phyloP scores from a whole-genome alignment of 331 rosid species.

The Malus hybrid region DNA sequence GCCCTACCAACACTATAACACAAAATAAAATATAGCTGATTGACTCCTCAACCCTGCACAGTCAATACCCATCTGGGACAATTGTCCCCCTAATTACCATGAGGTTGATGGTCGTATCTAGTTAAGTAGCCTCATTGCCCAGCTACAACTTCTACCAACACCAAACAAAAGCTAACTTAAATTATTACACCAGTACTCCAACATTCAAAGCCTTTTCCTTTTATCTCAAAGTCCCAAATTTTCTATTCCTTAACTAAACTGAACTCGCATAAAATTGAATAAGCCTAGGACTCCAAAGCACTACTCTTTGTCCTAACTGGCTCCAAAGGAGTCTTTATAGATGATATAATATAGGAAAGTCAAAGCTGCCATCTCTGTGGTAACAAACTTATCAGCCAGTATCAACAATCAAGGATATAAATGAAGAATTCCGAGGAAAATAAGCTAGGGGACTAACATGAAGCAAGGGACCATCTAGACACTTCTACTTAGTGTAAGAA shows the following conservation, averaged over 20 bases:
- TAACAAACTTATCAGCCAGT: neutral
- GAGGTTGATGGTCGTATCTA: neutral
- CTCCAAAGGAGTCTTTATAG: neutral
- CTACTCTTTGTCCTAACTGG: neutral
- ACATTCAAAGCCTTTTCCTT: neutral
- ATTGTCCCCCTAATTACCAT: neutral
- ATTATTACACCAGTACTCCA: neutral
- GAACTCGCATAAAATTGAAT: neutral
- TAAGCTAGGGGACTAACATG: neutral
- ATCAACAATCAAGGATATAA: neutral
- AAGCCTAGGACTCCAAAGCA: neutral
- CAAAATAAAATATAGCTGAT: neutral
- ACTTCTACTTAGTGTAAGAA: neutral
- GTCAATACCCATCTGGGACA: neutral
- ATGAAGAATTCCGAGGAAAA: neutral
- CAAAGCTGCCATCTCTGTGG: neutral
- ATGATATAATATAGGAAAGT: too few relatives aligned
- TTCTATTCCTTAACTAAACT: neutral
- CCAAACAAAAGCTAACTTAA: neutral
- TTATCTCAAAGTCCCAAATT: neutral
- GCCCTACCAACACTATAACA: neutral
- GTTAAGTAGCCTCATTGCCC: neutral
- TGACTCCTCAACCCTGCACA: neutral
- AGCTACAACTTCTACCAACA: slow-evolving; percentile 1
- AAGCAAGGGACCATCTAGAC: neutral